phyloP scores from a whole-genome alignment of 306 rosid genomes.

The Bauhinia variegata region DNA sequence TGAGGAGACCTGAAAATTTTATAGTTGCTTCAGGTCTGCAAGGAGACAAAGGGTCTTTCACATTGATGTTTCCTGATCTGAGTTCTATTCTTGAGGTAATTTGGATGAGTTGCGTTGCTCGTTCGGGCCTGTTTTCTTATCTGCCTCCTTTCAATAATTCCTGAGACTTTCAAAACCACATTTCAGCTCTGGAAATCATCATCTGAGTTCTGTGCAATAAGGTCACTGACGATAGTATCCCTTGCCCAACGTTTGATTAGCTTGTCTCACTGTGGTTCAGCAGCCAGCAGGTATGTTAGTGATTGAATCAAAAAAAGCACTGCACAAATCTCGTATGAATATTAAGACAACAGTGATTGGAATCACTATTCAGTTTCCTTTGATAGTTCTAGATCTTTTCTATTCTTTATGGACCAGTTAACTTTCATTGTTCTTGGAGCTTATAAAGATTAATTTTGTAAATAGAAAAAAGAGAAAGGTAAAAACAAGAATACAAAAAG shows the following conservation, averaged over 20 bases:
- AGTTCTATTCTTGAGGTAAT: constrained; percentile 80
- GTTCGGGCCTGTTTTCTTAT: constrained; percentile 45
- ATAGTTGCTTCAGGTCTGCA: constrained; percentile 79
- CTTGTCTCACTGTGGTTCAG: constrained; percentile 78
- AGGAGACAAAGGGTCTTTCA: constrained; percentile 94
- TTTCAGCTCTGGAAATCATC: constrained; percentile 99
- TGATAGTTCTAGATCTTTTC: constrained; percentile 23
- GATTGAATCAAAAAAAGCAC: background rate
- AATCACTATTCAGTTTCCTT: constrained; percentile 27
- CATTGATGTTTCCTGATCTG: constrained; percentile 81
- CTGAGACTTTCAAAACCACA: constrained; percentile 53
- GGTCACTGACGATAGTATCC: constrained; percentile 90
- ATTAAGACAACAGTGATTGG: too few relatives aligned
- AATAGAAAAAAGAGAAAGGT: too few relatives aligned
- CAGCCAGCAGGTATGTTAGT: constrained; percentile 81
- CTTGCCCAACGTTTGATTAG: constrained; percentile 92
- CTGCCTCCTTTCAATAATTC: constrained; percentile 40
- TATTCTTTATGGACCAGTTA: too few relatives aligned
- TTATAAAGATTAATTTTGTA: too few relatives aligned
- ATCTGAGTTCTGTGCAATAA: constrained; percentile 88
- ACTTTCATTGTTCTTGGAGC: too few relatives aligned
- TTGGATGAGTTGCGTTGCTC: constrained; percentile 41
- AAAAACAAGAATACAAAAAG: background rate
- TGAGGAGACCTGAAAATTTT: constrained; percentile 79
- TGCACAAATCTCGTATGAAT: constrained; percentile 1